Evolutionary conservation across 1,284 basidiomycete species (phyloP).

Genomic region (Ustilago trichophora): DNA sequence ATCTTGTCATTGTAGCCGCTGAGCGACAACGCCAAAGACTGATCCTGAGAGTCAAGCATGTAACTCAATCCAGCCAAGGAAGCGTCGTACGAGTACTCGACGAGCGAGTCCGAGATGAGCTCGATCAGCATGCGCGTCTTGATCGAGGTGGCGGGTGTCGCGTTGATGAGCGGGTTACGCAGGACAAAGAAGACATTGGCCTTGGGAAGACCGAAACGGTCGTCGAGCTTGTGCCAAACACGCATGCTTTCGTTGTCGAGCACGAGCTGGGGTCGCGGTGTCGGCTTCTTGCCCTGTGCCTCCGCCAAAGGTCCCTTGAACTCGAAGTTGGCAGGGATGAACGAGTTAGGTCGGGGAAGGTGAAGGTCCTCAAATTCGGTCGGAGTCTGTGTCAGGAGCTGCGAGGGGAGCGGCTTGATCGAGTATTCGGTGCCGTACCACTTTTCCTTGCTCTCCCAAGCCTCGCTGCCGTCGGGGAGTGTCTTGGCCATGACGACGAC

Average conservation of each 20-base stretch:
- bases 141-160: conserved; percentile 60
- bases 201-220: conserved; percentile 65
- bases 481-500: conserved; percentile 79
- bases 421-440: conserved; percentile 67
- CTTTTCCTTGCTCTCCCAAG: conserved; percentile 58
- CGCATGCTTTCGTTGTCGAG: conserved; percentile 53
- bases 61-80: conserved; percentile 89
- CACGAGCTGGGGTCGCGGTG: conserved; percentile 58
- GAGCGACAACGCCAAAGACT: conserved; percentile 77
- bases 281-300: conserved; percentile 41
- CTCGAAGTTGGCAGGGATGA: conserved; percentile 62
- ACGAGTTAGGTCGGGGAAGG: conserved; percentile 62
- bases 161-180: conserved; percentile 65
- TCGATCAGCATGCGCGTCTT: conserved; percentile 79
- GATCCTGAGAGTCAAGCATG: conserved; percentile 74
- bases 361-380: conserved; percentile 54
- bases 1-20: conserved; percentile 96
- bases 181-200: conserved; percentile 64
- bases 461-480: conserved; percentile 56
- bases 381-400: conserved; percentile 30
- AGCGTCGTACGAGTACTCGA: conserved; percentile 92
- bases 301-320: conserved; percentile 39
- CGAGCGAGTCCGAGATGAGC: conserved; percentile 85
- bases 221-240: conserved; percentile 66
- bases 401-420: conserved; percentile 48